Base-by-base conservation (phyloP, 257 asterid species). In the Solanum peruvianum region DNA sequence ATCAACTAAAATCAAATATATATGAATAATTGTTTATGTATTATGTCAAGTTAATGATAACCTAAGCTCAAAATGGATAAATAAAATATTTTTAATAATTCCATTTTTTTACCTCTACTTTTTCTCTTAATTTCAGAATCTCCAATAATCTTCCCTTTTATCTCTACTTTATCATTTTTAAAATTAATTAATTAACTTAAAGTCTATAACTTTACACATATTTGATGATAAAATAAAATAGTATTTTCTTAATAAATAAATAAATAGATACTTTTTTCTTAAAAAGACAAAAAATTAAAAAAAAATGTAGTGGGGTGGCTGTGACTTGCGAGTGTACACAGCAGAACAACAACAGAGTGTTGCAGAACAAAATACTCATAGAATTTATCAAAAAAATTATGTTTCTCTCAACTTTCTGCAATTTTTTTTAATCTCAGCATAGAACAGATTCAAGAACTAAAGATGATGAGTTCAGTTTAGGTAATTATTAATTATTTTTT, bases 281-380 rank as follows among this genome's bases (percentile, higher is more conserved):
- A 20, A 39, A 75, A 75, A 8, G 37, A 6, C 14, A n/a, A 76
- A 76, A 42, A n/a, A 60, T 41, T 16, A 3, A 25, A 45, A 77
- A 45, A 45, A 4, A 1, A 45, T 78, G 84, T 78, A 78, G 42
- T 78, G 84, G 66, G 66, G 41, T 78, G 84, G 45, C 84, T 27
- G 5, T 78, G 60, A 16, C 1, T 49, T 49, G 66, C 18, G 66
- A 15, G 62, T 45, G 25, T 27, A 45, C 41, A 27, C 15, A 5
- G 42, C 41, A 27, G 41, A 44, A 77, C 14, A 8, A n/a, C 64
- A 25, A 25, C 27, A n/a, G 4, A 76, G 25, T 8, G 64, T 15
- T 78, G 66, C 25, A 78, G 41, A 41, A 41, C 83, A 78, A 78
- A 44, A 45, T 78, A 47, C 12, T 70, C 42, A 72, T 35, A 20